Conservation (phyloP, 805 yeast genomes). For the Jamesozyma piceae region DNA sequence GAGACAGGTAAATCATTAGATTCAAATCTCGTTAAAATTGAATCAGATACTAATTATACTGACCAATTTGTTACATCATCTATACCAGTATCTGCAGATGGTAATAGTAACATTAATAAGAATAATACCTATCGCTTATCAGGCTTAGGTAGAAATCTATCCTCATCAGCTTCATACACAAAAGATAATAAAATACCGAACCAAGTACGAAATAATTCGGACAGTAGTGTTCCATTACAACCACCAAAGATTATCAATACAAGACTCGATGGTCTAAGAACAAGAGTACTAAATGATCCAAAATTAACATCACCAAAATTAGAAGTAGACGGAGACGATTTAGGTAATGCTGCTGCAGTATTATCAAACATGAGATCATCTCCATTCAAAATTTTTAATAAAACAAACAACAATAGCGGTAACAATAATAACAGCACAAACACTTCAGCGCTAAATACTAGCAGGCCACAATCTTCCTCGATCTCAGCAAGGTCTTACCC, state of each 20-base stretch:
- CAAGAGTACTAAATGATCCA: constrained; percentile 23
- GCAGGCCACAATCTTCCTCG: constrained; percentile 26
- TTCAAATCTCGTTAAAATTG: background rate
- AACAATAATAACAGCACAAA: constrained; percentile 10
- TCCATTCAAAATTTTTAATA: constrained; percentile 13
- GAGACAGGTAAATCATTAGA: background rate
- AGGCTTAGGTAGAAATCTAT: background rate
- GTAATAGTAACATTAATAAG: background rate
- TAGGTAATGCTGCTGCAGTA: constrained; percentile 29
- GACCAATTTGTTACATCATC: background rate
- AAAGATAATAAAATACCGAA: background rate
- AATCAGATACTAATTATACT: background rate
- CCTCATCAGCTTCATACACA: background rate
- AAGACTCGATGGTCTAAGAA: constrained; percentile 25
- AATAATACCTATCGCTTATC: background rate
- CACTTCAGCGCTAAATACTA: constrained; percentile 4
- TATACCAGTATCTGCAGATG: background rate
- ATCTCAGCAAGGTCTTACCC: constrained; percentile 1
- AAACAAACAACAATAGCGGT: constrained; percentile 4
- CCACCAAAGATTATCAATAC: constrained; percentile 28
- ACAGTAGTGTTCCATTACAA: constrained; percentile 10
- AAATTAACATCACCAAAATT: constrained; percentile 9
- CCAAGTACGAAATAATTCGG: background rate
- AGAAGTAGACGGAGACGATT: constrained; percentile 13
- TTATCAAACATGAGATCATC: constrained; percentile 30